phyloP scores from a whole-genome alignment of 495 filamentous ascomycete species.

The Penicillium nucicola region DNA sequence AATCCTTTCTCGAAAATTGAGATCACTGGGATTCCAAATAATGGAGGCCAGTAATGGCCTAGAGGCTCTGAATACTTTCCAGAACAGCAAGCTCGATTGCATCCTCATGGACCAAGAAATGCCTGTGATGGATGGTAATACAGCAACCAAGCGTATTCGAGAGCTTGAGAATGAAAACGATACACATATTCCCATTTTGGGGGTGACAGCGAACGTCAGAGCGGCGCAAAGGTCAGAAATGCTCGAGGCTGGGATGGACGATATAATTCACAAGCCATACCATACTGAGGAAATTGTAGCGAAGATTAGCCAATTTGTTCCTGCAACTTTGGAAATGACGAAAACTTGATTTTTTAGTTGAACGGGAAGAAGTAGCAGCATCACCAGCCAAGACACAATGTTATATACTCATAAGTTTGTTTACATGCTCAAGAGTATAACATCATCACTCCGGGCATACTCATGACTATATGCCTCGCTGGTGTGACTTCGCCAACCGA shows the following conservation, averaged over 20 bases:
- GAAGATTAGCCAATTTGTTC: conserved; percentile 45
- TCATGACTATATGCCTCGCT: too few species aligned
- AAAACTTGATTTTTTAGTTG: too few species aligned
- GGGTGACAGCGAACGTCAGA: conserved; percentile 73
- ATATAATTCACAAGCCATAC: conserved; percentile 79
- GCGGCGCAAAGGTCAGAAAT: conserved; percentile 65
- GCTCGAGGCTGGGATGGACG: conserved; percentile 70
- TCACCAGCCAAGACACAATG: too few species aligned
- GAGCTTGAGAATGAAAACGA: conserved; percentile 51
- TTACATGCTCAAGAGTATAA: too few species aligned
- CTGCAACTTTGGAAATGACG: too few species aligned
- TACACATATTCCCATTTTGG: conserved; percentile 68
- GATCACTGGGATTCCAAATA: conserved; percentile 59
- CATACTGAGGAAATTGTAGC: conserved; percentile 65
- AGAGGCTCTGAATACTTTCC: conserved; percentile 58
- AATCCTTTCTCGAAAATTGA: conserved; percentile 62
- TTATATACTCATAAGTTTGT: too few species aligned
- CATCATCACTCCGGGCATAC: too few species aligned
- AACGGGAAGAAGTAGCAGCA: too few species aligned
- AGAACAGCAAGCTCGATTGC: conserved; percentile 40
- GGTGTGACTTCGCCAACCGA: too few species aligned
- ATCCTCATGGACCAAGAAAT: conserved; percentile 84
- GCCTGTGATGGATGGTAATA: conserved; percentile 78
- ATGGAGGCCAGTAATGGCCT: conserved; percentile 70
- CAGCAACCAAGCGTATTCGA: conserved; percentile 64